Base-by-base conservation (phyloP, 169 alveolate species). In the Babesia bovis region DNA sequence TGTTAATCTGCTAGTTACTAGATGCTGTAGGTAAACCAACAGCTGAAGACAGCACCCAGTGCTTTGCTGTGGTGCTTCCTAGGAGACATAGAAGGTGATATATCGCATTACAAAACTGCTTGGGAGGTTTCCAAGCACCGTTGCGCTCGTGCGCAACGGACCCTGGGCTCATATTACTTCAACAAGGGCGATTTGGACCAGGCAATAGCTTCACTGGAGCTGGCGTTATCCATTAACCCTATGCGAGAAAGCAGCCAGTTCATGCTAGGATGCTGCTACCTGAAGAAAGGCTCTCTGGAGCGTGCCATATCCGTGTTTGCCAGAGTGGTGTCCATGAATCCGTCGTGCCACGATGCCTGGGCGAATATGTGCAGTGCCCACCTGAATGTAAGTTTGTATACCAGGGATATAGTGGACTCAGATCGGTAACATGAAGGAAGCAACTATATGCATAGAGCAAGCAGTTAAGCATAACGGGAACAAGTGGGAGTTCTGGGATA, bases 401-500 rank as follows among this genome's bases (percentile, higher is more conserved):
- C 36, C 17, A 5, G 4, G 25, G 28, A 0, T n/a, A 38, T 32
- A 47, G n/a, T 21, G 19, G 32, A 10, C 19, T 2, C 58, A 78
- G 85, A 58, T 72, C 44, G 76, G 69, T 45, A 76, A 58, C 52
- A 50, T 65, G 32, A 53, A 65, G 28, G 76, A 82, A 28, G 94
- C 90, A 10, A 85, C 45, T 44, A 51, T 85, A 40, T 82, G 90
- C 41, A 79, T 89, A 32, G 85, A 75, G 30, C 90, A 89, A 66
- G 91, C 94, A 10, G 84, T 89, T 25, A 89, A 89, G 68, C 63
- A 66, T 41, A 69, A 89, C 41, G 72, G 61, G 53, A 70, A 73
- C 61, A 83, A 78, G 45, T 84, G 94, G 91, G 82, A 89, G 59
- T 77, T 82, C 66, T 89, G 94, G 94, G 92, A 85, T 33, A 89